Percentiles rank a stretch among this genome's conserved stretches.
phyloP scores from a whole-genome alignment of 2,329 filamentous ascomycete species.

The Ceratocystis destructans region DNA sequence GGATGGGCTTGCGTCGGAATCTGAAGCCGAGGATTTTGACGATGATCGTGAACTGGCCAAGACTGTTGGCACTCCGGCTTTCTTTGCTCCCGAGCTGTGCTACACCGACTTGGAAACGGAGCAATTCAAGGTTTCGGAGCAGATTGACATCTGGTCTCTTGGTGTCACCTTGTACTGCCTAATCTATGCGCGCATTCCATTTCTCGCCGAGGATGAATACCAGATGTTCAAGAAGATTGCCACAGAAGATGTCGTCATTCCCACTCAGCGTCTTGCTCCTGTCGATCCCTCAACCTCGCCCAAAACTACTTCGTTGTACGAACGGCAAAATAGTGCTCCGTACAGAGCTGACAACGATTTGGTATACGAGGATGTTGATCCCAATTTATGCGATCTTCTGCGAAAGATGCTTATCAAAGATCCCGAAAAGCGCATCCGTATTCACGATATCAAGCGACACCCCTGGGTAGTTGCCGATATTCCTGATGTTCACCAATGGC shows the following conservation, averaged over 20 bases:
- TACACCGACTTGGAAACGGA: conserved; percentile 62
- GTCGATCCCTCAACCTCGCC: conserved; percentile 48
- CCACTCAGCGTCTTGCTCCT: conserved; percentile 65
- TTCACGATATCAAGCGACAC: conserved; percentile 87
- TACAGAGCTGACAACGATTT: conserved; percentile 68
- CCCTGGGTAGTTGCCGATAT: conserved; percentile 78
- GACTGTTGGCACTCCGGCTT: conserved; percentile 92
- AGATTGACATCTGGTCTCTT: conserved; percentile 95
- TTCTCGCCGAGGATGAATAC: conserved; percentile 81
- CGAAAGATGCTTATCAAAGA: conserved; percentile 74
- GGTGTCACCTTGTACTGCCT: conserved; percentile 94
- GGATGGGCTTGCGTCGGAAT: conserved; percentile 60
- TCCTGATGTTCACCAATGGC: conserved; percentile 61
- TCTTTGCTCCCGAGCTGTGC: conserved; percentile 93
- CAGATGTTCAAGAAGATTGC: conserved; percentile 86
- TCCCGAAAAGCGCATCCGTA: conserved; percentile 71
- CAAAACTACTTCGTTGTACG: conserved; percentile 40
- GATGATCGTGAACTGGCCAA: conserved; percentile 95
- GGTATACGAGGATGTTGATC: conserved; percentile 73
- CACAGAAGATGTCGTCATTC: conserved; percentile 83
- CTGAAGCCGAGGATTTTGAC: conserved; percentile 74
- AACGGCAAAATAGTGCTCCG: conserved; percentile 45
- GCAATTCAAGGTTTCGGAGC: conserved; percentile 70
- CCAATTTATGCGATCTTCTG: conserved; percentile 65
- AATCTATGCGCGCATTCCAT: conserved; percentile 85